phyloP scores from a whole-genome alignment of 2,329 filamentous ascomycete species.

The Ilyonectria mors-panacis region DNA sequence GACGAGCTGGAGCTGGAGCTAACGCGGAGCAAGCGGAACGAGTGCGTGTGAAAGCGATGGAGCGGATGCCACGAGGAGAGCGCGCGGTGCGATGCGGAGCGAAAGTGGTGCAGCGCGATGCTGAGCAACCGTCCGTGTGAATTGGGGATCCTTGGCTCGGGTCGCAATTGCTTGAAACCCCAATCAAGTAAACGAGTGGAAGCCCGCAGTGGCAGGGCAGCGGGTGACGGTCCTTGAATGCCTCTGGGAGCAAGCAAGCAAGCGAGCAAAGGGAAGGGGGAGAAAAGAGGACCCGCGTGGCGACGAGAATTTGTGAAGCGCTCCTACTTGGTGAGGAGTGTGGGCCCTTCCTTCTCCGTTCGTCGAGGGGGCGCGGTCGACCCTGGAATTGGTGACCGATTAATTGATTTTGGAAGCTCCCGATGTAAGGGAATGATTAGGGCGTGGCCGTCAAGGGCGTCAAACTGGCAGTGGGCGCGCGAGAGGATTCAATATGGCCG shows the following conservation, averaged over 20 bases:
- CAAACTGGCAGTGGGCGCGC: slow-evolving; percentile 13
- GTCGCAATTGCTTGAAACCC: slow-evolving; percentile 16
- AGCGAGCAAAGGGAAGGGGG: not conserved
- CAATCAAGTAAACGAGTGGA: slow-evolving; percentile 24
- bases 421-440: slow-evolving; percentile 33
- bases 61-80: slow-evolving; percentile 36
- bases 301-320: slow-evolving; percentile 9
- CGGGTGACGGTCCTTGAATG: slow-evolving; percentile 22
- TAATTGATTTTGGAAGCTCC: slow-evolving; percentile 23
- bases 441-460: slow-evolving; percentile 21
- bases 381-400: slow-evolving; percentile 30
- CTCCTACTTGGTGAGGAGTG: slow-evolving; percentile 5
- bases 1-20: slow-evolving; percentile 37
- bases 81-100: slow-evolving; percentile 33
- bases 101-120: slow-evolving; percentile 12
- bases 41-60: slow-evolving; percentile 33
- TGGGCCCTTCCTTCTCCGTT: slow-evolving; percentile 18
- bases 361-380: slow-evolving; percentile 30
- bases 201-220: slow-evolving; percentile 12
- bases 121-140: slow-evolving; percentile 13
- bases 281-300: slow-evolving; percentile 15
- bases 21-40: slow-evolving; percentile 40
- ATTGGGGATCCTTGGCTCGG: slow-evolving; percentile 8
- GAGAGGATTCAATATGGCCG: slow-evolving; percentile 27
- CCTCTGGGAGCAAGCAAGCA: slow-evolving; percentile 6